Evolutionary conservation across 163 green algal genomes (phyloP), one percentile per base, ranked within the genome.

Genomic region (Scenedesmus sp.): DNA sequence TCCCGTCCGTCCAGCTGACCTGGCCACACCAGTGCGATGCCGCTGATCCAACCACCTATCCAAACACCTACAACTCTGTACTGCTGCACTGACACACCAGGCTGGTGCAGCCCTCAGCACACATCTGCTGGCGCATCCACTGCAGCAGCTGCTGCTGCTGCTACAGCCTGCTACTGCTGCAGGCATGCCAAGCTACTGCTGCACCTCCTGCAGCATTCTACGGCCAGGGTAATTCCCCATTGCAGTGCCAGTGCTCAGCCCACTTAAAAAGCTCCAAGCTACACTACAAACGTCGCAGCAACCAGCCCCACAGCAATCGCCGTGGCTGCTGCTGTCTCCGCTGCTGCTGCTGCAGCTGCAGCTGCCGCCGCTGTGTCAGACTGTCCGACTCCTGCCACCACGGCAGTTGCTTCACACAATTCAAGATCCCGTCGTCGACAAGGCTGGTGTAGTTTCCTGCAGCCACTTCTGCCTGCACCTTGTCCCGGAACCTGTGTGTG

Each of bases 401-500:
- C 13, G 83, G 83, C 40, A 92, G 83, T 42, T 35, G 22, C 42
- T 73, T 61, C 10, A 92, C 83, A 78, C 89, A 92, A 12, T 81
- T 51, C 16, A 43, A 18, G 40, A 92, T 82, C 4, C 89, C 89
- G 7, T 92, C 89, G 76, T 92, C 89, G 22, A 92, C 24, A 10
- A 86, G 37, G 13, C n/a, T 18, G 0, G 53, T 83, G 42, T 92
- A 92, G n/a, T 70, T 86, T 16, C 89, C 83, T 30, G 81, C 83
- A 40, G 42, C 43, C 72, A 92, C 72, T 30, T 87, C 89, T 26
- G 83, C 73, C 30, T 68, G 56, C 26, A 92, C 72, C 53, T 89
- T 81, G 53, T 92, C 83, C 73, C 89, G 70, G 73, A 92, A 92
- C 24, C 89, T 78, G 76, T 92, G 89, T 3, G 89, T 92, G 5